Base-by-base conservation (phyloP, 441 rosid species). In the Populus hybrid region DNA sequence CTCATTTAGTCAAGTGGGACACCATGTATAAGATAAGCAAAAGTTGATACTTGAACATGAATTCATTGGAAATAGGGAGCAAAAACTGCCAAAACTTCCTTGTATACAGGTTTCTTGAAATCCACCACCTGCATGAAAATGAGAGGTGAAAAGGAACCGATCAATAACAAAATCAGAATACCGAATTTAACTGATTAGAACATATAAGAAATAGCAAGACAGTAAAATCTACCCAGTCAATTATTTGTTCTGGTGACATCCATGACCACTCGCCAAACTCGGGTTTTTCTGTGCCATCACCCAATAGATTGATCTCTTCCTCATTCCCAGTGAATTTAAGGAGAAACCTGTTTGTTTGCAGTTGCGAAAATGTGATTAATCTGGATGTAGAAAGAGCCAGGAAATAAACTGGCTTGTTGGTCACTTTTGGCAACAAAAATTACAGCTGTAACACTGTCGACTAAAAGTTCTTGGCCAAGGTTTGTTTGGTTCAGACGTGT, bases 231-330 rank as follows among this genome's bases (percentile, higher is more conserved):
- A 86, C 97, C 50, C 78, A 89, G 69, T 91, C 90, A 42, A 90
- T 63, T 59, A 92, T 67, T 84, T 92, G 86, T 36, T 91, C 92
- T 6, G 94, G 94, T 6, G 92, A 84, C 80, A 91, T 81, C 99
- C 99, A 94, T 8, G 88, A 79, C 97, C 98, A 92, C 79, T 89
- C 86, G 4, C 95, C 90, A 73, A 95, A 95, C 84, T 95, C 99
- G 1, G 98, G 92, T 80, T 90, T 89, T 89, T 92, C 98, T 16
- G 86, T 81, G 71, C 93, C 93, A 73, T 94, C 97, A 20, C 99
- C 99, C 80, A 86, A 77, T 83, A 94, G 97, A 84, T 92, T 90
- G 77, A 95, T 84, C 81, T 92, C 98, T 21, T 90, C 93, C 7
- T 95, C 98, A 16, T 89, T 86, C 76, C 99, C 98, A 4, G 86